Conservation (phyloP, 2,329 filamentous ascomycete genomes). For the Sporothrix variecibatus region DNA sequence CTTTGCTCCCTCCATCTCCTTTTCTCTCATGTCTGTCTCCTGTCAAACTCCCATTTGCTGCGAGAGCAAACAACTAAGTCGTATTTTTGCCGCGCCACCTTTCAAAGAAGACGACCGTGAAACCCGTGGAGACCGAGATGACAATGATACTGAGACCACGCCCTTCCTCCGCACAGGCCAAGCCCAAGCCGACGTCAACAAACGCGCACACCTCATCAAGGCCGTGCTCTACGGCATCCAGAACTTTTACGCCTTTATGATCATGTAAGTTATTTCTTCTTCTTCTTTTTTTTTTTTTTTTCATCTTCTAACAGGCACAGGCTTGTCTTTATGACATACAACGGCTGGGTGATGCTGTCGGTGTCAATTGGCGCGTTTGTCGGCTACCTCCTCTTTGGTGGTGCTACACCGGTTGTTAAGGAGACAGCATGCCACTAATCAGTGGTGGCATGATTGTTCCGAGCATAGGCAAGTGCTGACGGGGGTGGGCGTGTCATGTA, state of each 20-base stretch:
- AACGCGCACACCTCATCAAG: constrained; percentile 75
- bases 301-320: constrained; percentile 50
- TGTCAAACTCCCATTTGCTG: constrained; percentile 6
- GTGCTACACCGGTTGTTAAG: constrained; percentile 70
- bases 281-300: background rate
- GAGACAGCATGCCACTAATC: constrained; percentile 86
- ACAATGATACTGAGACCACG: constrained; percentile 61
- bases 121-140: constrained; percentile 31
- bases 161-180: constrained; percentile 73
- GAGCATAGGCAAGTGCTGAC: background rate
- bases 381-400: constrained; percentile 82
- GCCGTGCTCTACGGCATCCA: constrained; percentile 84
- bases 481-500: background rate
- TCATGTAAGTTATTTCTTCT: constrained; percentile 72
- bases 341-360: constrained; percentile 94
- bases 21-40: background rate
- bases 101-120: constrained; percentile 21
- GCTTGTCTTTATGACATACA: constrained; percentile 99
- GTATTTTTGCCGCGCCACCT: background rate
- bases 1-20: background rate
- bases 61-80: constrained; percentile 24
- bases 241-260: constrained; percentile 98
- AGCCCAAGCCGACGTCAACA: constrained; percentile 61
- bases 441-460: background rate
- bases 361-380: constrained; percentile 86